Evolutionary conservation across 805 yeast genomes (phyloP).

Genomic region (Wickerhamomyces rabaulensis): DNA sequence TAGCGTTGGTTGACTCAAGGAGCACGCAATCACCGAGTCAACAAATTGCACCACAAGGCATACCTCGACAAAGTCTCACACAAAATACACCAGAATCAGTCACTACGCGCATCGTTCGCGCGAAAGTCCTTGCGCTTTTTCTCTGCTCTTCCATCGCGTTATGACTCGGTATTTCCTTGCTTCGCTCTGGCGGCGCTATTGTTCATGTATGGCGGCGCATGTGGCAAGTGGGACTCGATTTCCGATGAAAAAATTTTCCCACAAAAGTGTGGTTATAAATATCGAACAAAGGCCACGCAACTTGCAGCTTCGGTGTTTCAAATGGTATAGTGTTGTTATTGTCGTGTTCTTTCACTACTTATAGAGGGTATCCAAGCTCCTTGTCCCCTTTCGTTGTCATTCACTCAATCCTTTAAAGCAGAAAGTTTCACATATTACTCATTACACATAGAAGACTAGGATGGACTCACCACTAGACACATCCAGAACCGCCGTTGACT

Average conservation of each 20-base stretch:
- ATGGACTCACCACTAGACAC: conserved; percentile 2
- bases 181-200: background rate
- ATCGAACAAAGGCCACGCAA: background rate
- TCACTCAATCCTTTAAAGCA: no score
- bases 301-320: no score
- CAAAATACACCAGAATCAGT: no score
- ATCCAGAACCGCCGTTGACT: conserved; percentile 1
- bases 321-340: background rate
- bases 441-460: background rate
- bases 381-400: no score
- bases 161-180: background rate
- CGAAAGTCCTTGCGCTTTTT: no score
- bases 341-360: background rate
- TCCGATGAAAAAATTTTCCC: background rate
- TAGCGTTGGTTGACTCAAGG: no score
- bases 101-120: no score
- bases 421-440: background rate
- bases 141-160: background rate
- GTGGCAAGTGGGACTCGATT: background rate
- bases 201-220: no score
- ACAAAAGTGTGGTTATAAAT: background rate
- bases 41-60: no score
- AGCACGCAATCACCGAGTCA: no score
- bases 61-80: no score
- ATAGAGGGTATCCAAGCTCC: background rate